Base-by-base conservation (phyloP, 352 stramenopile genomes). In the Plasmopara viticola region DNA sequence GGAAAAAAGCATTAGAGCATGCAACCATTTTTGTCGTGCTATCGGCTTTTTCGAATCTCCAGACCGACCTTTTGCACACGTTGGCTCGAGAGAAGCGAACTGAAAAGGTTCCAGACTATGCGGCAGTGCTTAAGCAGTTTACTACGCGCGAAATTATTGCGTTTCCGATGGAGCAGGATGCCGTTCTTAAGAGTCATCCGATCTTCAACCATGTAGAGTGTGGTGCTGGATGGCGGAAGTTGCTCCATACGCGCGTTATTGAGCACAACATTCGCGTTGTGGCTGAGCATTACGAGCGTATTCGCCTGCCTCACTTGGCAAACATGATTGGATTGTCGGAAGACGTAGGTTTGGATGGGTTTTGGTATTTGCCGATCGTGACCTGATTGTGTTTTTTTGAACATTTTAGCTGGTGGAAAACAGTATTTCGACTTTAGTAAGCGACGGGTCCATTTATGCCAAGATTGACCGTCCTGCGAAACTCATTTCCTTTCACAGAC, bases 391-490 rank as follows among this genome's bases (percentile, higher is more conserved):
- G 53, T 2, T 34, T 44, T 60, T 48, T 51, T 17, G 1, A 40
- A 37, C 30, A 56, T 37, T 43, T n/a, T 43, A 92, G 81, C 44
- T 87, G 56, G 82, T 78, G 48, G 82, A 93, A 53, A 67, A 64
- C 39, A 87, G 74, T 53, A 90, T 93, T 46, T 90, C 82, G 66
- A 82, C 76, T 51, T 66, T 99, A 62, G 95, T 99, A 35, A 97
- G 79, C 56, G 82, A 95, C 30, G 95, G 93, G 28, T 84, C 78
- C 17, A 83, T 99, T 44, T 98, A 96, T 68, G 94, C 95, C 42
- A 98, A 98, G 72, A 98, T 99, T 57, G 94, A 99, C 66, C 87
- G 96, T 15, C 97, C 97, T n/a, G 92, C 86, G 47, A 96, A 98
- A 62, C 81, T 99, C 55, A 81, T 98, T 30, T 93, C 82, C 49